These are phyloP conservation scores for Alternaria arbusti DNA, from an alignment of 2,329 filamentous ascomycete species.

Conservation along the genomic window DNA sequence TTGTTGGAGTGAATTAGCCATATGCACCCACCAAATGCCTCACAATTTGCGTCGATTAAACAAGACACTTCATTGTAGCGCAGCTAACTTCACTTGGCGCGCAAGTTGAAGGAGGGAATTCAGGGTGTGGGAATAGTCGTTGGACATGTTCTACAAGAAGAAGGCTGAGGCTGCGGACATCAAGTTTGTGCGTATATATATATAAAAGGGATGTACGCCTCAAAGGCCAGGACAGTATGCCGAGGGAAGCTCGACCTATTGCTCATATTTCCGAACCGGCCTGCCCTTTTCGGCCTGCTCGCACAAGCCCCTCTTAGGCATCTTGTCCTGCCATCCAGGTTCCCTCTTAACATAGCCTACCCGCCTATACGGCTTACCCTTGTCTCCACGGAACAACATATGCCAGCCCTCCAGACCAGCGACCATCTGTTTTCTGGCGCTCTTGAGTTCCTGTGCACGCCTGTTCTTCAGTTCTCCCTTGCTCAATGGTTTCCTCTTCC, in stretches of 20 bases:
- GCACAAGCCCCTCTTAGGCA: constrained; percentile 71
- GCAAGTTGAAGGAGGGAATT: background rate
- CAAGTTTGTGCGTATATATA: background rate
- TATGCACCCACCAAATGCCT: background rate
- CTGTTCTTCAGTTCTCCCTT: constrained; percentile 54
- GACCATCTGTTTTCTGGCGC: constrained; percentile 69
- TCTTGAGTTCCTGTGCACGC: constrained; percentile 67
- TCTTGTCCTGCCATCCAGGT: constrained; percentile 65
- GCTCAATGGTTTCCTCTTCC: constrained; percentile 25
- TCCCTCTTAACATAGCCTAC: constrained; percentile 75
- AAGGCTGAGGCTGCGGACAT: background rate
- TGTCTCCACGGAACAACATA: constrained; percentile 72
- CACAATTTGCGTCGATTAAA: background rate
- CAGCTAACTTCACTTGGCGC: background rate
- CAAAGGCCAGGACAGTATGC: background rate
- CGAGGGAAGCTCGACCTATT: background rate
- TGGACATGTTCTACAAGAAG: background rate
- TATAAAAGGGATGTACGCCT: background rate
- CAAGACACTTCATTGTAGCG: background rate
- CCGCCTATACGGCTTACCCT: constrained; percentile 79
- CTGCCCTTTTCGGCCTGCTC: constrained; percentile 70
- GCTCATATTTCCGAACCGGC: constrained; percentile 57
- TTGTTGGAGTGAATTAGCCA: background rate
- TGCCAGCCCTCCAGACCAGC: constrained; percentile 81
- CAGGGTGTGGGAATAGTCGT: background rate